Base-by-base conservation (phyloP, 2,329 filamentous ascomycete genomes). In the Fusarium sp. region DNA sequence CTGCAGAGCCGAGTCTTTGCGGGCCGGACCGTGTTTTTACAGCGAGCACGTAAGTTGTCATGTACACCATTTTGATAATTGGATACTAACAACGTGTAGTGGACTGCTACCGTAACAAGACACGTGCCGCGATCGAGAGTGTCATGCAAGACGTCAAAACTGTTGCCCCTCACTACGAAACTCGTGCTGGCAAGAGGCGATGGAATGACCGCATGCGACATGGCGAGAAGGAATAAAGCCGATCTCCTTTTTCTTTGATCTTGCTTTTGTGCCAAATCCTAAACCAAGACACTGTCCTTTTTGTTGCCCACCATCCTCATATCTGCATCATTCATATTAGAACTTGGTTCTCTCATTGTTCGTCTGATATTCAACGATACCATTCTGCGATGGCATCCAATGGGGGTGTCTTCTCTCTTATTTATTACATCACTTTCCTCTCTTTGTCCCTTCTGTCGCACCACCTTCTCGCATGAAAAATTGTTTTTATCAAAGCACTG, bases 81-180 rank as follows among this genome's bases (percentile, higher is more conserved):
- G 18, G 20, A 15, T 17, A 53, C 64, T 78, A 48, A 75, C 56
- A 30, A 41, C 13, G 2, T 14, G 3, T 41, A 97, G 94, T 98
- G 81, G 95, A 98, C 81, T 94, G 93, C 68, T 98, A 98, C 81
- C 92, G 95, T 74, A 95, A 94, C 80, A 97, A 97, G 85, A 96
- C 95, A 80, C 90, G 92, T 71, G 91, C 88, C 73, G 92, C 92
- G 60, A 95, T 97, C 83, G 89, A 97, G 76, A 90, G 88, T 26
- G 88, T 90, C 45, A 92, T 93, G 76, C 91, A 94, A 77, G 93
- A 97, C 68, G 87, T 93, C 46, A 86, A 88, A 60, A 86, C 88
- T 23, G 89, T 93, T 30, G 92, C 93, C 27, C 91, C 93, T 59
- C 94, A 98, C 82, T 97, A 95, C 78, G 94, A 98, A 83, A 96